phyloP scores from a whole-genome alignment of 2,329 filamentous ascomycete genomes.

The Anthostomella pinea region DNA sequence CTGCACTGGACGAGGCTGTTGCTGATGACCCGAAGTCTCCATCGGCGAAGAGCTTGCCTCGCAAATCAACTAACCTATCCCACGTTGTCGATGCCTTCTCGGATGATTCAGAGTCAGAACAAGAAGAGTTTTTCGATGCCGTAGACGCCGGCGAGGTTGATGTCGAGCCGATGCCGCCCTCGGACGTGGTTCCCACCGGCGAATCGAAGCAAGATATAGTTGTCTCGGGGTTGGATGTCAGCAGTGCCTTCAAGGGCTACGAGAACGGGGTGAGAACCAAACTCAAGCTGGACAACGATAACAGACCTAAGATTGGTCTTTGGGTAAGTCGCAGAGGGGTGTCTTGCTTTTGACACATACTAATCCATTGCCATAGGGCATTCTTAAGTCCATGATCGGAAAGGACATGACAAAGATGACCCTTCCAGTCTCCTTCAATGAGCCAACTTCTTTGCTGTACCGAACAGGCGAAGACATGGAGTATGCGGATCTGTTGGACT shows the following conservation, averaged over 20 bases:
- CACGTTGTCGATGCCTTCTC: conserved; percentile 73
- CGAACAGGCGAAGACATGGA: conserved; percentile 98
- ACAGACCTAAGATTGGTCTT: conserved; percentile 89
- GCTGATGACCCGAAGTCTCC: conserved; percentile 39
- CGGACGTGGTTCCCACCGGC: conserved; percentile 36
- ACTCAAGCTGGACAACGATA: conserved; percentile 86
- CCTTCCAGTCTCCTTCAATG: conserved; percentile 95
- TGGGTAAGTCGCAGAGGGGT: conserved; percentile 66
- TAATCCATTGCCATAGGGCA: conserved; percentile 58
- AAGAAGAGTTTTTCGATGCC: conserved; percentile 96
- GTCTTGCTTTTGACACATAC: conserved; percentile 5
- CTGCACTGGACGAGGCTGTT: conserved; percentile 34
- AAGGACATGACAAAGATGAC: conserved; percentile 99
- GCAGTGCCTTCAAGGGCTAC: conserved; percentile 80
- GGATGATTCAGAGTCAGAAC: conserved; percentile 72
- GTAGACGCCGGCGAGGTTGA: conserved; percentile 91
- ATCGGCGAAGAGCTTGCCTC: conserved; percentile 39
- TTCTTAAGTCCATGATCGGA: conserved; percentile 98
- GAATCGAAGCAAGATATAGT: conserved; percentile 46
- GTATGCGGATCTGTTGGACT: conserved; percentile 88
- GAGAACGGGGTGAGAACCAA: conserved; percentile 79
- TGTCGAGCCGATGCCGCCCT: conserved; percentile 63
- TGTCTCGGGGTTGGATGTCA: conserved; percentile 61
- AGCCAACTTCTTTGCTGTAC: conserved; percentile 92
- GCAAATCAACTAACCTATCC: conserved; percentile 65